Evolutionary conservation across 2,329 filamentous ascomycete genomes (phyloP).

Genomic region (Sclerotinia minor): DNA sequence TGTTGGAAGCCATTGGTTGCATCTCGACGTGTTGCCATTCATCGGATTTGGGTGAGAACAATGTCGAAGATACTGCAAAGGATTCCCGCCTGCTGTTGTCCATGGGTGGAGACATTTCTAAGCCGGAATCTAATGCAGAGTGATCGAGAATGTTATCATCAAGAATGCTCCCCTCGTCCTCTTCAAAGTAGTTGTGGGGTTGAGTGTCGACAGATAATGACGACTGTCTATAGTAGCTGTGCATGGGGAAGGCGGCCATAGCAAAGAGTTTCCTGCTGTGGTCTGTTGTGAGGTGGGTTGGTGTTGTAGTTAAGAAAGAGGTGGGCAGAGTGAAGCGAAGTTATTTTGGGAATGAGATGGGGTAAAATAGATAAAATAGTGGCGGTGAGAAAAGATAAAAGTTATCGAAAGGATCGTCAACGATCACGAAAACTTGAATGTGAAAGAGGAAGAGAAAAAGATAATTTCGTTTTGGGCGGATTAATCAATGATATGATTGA

Average conservation of each 20-base stretch:
- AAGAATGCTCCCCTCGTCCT: conserved; percentile 60
- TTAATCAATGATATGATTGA: conserved; percentile 24
- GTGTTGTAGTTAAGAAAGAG: conserved; percentile 22
- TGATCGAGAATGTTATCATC: conserved; percentile 63
- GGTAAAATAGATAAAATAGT: conserved; percentile 29
- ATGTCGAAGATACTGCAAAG: conserved; percentile 57
- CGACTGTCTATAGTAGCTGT: conserved; percentile 41
- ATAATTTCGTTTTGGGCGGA: conserved; percentile 21
- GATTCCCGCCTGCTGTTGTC: conserved; percentile 63
- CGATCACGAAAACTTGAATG: conserved; percentile 27
- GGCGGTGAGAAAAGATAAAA: conserved; percentile 26
- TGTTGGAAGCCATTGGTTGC: conserved; percentile 63
- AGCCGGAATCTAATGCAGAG: conserved; percentile 58
- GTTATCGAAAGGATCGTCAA: conserved; percentile 29
- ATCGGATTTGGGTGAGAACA: conserved; percentile 66
- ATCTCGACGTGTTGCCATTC: conserved; percentile 65
- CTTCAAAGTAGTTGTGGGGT: conserved; percentile 57
- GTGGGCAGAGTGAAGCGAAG: conserved; percentile 33
- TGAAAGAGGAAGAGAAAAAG: conserved; percentile 31
- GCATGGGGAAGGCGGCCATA: conserved; percentile 41
- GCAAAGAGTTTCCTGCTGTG: conserved; percentile 29
- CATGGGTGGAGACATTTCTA: conserved; percentile 65
- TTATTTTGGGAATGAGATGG: conserved; percentile 26
- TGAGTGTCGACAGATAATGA: conserved; percentile 41
- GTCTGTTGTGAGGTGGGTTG: conserved; percentile 24